Evolutionary conservation across 2,329 filamentous ascomycete species (phyloP), one percentile per base, ranked within the genome.

Genomic region (Hymenotorrendiella dingleyae): DNA sequence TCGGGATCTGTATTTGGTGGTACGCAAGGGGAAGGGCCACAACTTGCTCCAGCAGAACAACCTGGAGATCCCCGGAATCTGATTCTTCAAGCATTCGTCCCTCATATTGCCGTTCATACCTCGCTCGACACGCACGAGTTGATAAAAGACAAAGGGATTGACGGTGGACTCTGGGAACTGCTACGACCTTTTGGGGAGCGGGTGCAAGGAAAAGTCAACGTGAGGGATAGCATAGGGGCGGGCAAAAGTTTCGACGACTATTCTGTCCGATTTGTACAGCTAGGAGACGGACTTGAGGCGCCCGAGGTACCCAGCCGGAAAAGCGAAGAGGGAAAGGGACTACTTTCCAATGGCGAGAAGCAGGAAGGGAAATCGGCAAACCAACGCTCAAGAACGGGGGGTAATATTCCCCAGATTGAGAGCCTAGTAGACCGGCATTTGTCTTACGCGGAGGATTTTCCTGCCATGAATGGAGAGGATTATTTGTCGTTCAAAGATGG

Each of bases 171-270:
- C 36, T 82, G 89, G 70, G 86, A 94, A 63, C 69, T 98, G 19
- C 67, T 98, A 43, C 74, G 91, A 38, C 91, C 93, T 0, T 98
- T 94, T 67, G 93, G 93, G 22, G 93, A 98, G 65, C 78, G 74
- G 12, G 76, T 97, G 1, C 78, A 84, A 37, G 93, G 93, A 22
- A 94, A 93, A 59, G 84, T 98, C 39, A 86, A 86, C 3, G 83
- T 97, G 42, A 74, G 93, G 55, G 93, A 98, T 65, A 96, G 90
- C 60, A 81, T 86, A 54, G 91, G 93, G 7, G 78, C 83, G 32
- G 90, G 88, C 60, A 80, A 80, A 59, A 77, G 79, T 28, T 91
- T 85, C 69, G 91, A 96, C 42, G 89, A 97, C 62, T 98, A 89
- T 64, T 84, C 87, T 1, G 76, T 98, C 45, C 83, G 88, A 42